A percentile compares a stretch with the other conserved stretches of the same genome.
These are phyloP conservation scores for Fusarium subglutinans DNA, from an alignment of 2,329 filamentous ascomycete species.

Conservation along the genomic window DNA sequence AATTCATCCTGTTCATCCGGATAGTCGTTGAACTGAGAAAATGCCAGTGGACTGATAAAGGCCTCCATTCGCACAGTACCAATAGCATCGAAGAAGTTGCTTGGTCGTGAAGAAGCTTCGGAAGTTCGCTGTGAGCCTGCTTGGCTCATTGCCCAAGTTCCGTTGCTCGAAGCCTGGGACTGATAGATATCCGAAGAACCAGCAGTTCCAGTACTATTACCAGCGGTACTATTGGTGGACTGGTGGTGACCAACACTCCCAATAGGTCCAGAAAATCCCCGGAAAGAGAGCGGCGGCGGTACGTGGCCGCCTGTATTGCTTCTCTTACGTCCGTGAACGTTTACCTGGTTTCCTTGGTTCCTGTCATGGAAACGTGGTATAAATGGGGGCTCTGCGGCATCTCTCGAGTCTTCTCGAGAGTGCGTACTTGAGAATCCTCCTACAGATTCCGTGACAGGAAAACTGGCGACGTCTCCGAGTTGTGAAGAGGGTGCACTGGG, in stretches of 20 bases:
- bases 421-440: constrained; percentile 48
- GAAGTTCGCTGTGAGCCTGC: constrained; percentile 61
- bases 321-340: constrained; percentile 80
- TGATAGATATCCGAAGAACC: constrained; percentile 70
- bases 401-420: constrained; percentile 61
- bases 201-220: constrained; percentile 65
- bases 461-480: constrained; percentile 49
- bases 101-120: constrained; percentile 62
- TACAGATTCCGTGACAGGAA: constrained; percentile 53
- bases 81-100: constrained; percentile 84
- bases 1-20: constrained; percentile 62
- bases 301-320: constrained; percentile 87
- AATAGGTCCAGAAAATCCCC: constrained; percentile 75
- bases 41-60: constrained; percentile 77
- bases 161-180: constrained; percentile 59
- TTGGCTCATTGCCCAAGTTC: constrained; percentile 57
- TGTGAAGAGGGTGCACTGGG: constrained; percentile 50
- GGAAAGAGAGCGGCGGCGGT: constrained; percentile 76
- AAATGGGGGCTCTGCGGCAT: constrained; percentile 75
- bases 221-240: constrained; percentile 65
- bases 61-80: constrained; percentile 97
- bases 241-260: constrained; percentile 55
- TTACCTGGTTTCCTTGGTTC: constrained; percentile 56
- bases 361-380: constrained; percentile 76
- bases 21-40: constrained; percentile 57